Evolutionary conservation across 140 eudicot species (phyloP).

Genomic region (Flaveria floridana): DNA sequence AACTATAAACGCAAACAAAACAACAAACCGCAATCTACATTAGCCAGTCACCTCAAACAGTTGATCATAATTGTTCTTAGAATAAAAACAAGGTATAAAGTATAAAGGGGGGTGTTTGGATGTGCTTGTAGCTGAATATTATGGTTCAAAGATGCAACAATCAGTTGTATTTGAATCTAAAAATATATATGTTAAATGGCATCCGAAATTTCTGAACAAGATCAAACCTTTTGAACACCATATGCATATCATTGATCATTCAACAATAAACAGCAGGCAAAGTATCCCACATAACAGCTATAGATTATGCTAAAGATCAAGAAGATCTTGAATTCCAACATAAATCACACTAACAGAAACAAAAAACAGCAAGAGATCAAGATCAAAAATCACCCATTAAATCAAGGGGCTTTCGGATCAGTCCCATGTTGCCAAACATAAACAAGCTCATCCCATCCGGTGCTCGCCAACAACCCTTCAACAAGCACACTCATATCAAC

Average conservation of each 20-base stretch:
- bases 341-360: slow-evolving; percentile 25
- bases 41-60: not conserved
- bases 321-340: slow-evolving; percentile 24
- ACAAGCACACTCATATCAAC: slow-evolving; percentile 98
- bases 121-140: not conserved
- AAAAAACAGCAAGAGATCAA: not conserved
- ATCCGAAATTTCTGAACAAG: slow-evolving; percentile 4
- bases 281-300: slow-evolving; percentile 23
- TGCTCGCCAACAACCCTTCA: slow-evolving; percentile 93
- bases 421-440: slow-evolving; percentile 99
- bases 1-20: slow-evolving; percentile 18
- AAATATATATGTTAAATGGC: not conserved
- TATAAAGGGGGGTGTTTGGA: not conserved
- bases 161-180: not conserved
- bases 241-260: slow-evolving; percentile 31
- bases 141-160: not conserved
- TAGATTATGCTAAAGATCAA: slow-evolving; percentile 26
- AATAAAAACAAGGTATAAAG: not conserved
- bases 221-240: slow-evolving; percentile 10
- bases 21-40: not conserved
- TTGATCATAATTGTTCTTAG: not conserved
- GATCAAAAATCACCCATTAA: slow-evolving; percentile 19
- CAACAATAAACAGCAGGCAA: slow-evolving; percentile 22
- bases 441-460: slow-evolving; percentile 97
- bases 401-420: slow-evolving; percentile 84